These are phyloP conservation scores for Corymbia maculata DNA, from an alignment of 345 rosid genomes.

Conservation along the genomic window DNA sequence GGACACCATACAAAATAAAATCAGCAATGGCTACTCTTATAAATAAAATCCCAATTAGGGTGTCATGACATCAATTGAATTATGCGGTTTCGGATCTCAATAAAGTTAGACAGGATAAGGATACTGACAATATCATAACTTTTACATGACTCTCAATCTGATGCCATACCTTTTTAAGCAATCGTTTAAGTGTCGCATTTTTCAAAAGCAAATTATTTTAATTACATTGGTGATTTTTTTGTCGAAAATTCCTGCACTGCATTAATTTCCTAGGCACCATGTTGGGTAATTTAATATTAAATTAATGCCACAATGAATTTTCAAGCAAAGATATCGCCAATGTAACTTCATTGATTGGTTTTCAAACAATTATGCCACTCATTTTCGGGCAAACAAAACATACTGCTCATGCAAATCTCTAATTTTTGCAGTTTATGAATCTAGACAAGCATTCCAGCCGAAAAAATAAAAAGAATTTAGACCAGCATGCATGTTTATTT, in stretches of 20 bases:
- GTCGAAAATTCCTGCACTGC: background rate
- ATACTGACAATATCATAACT: fast-evolving
- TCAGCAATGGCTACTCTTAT: background rate
- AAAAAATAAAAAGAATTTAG: background rate
- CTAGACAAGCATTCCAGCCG: background rate
- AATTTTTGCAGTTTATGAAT: background rate
- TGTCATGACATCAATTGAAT: background rate
- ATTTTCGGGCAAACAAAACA: background rate
- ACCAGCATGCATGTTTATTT: background rate
- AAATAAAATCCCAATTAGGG: background rate
- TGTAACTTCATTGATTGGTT: background rate
- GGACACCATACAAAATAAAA: background rate
- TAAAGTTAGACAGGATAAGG: background rate
- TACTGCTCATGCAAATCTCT: background rate
- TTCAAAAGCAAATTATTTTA: background rate
- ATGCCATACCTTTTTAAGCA: background rate
- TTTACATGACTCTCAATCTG: background rate
- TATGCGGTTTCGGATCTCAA: background rate
- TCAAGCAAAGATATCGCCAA: background rate
- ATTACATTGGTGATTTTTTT: background rate
- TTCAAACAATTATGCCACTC: background rate
- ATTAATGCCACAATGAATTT: background rate
- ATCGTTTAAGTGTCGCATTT: background rate
- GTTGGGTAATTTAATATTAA: background rate
- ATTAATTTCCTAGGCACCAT: background rate